Percentiles rank a stretch among this genome's conserved stretches.
These are phyloP conservation scores for Trypanosoma cruzi DNA, from an alignment of 208 protist genomes.

Conservation along the genomic window DNA sequence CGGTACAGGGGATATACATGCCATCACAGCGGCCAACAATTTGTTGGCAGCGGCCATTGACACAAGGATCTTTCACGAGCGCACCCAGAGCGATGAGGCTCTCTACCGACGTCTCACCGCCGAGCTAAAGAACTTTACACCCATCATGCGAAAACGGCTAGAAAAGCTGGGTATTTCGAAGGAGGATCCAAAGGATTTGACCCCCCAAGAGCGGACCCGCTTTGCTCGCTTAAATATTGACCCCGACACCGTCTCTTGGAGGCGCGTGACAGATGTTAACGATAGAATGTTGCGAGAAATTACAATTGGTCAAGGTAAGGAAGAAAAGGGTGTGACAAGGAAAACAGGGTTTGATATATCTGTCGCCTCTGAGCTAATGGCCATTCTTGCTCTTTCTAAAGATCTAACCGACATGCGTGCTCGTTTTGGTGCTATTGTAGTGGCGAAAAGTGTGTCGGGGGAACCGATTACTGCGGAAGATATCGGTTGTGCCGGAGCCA, in stretches of 20 bases:
- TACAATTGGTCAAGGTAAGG: constrained; percentile 86
- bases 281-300: constrained; percentile 97
- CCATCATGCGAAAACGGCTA: constrained; percentile 91
- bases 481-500: constrained; percentile 91
- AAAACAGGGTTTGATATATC: constrained; percentile 96
- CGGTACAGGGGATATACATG: constrained; percentile 98
- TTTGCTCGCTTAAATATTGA: constrained; percentile 98
- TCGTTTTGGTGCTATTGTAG: constrained; percentile 81
- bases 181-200: constrained; percentile 90
- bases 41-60: constrained; percentile 97
- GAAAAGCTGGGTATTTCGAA: constrained; percentile 95
- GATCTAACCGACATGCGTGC: constrained; percentile 95
- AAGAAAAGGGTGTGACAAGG: constrained; percentile 90
- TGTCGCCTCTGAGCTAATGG: constrained; percentile 98
- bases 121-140: constrained; percentile 87
- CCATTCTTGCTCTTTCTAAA: constrained; percentile 97
- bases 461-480: constrained; percentile 92
- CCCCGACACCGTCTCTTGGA: constrained; percentile 96
- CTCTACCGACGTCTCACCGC: constrained; percentile 87
- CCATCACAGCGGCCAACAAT: constrained; percentile 98
- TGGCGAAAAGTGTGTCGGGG: constrained; percentile 76
- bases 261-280: constrained; percentile 96
- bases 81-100: constrained; percentile 89
- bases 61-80: constrained; percentile 97
- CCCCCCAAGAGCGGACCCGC: constrained; percentile 73